Base-by-base conservation (phyloP, 257 asterid species). In the Gentiana dahurica region DNA sequence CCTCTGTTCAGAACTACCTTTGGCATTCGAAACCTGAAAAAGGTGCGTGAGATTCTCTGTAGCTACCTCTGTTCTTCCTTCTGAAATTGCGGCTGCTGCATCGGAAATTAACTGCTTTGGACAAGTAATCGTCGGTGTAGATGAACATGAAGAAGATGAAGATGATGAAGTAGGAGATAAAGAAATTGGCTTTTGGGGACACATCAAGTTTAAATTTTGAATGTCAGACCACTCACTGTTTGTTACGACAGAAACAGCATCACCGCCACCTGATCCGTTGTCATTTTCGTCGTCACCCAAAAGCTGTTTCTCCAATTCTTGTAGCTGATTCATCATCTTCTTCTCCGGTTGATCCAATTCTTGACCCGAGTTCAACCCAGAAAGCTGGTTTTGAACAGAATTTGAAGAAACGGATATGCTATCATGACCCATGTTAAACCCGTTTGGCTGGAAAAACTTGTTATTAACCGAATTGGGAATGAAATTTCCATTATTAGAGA, bases 31-130 rank as follows among this genome's bases (percentile, higher is more conserved):
- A 45, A 73, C 60, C 54, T 73, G 87, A 47, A 68, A 66, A 38
- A 89, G 84, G 85, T 91, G 95, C 89, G 91, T 85, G 94, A 88
- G 83, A 44, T 79, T 70, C 44, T 88, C 95, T 0, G 48, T 37
- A 0, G 94, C 95, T 0, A 57, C 73, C 12, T 85, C 85, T n/a
- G 69, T 58, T 61, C 75, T 81, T 0, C 83, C 83, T 34, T 88
- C 97, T 4, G 81, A 68, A 5, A 88, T 71, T 1, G 82, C 85
- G 10, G 67, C 59, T 0, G 95, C 91, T 4, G 79, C 86, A 15
- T 85, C 97, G 34, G 74, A 39, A 10, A 81, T 54, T 1, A 73
- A 59, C 63, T 81, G 91, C 39, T 75, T 82, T 0, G 85, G 80
- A 59, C 79, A 85, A 2, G 80, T 66, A 43, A 64, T 51, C 1